A percentile compares a stretch with the other conserved stretches of the same genome.
phyloP scores from a whole-genome alignment of 2,329 filamentous ascomycete genomes.

The Mariannaea elegans region DNA sequence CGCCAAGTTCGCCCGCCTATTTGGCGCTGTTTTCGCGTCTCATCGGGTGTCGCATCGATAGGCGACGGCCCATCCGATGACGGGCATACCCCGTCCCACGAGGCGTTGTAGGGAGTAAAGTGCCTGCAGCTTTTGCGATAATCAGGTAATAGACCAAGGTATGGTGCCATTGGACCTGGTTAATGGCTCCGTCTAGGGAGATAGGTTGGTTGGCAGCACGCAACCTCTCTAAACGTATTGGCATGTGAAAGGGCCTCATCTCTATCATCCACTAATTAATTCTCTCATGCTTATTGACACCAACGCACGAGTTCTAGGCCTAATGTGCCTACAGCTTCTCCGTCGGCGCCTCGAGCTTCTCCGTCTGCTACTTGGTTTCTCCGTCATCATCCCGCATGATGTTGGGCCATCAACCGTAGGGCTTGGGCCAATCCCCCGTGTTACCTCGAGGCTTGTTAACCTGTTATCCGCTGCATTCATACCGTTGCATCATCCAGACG shows the following conservation, averaged over 20 bases:
- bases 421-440: not conserved
- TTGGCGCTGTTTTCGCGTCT: not conserved
- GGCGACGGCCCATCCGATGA: conserved; percentile 8
- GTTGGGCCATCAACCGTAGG: not conserved
- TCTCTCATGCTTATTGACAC: too few relatives aligned
- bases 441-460: not conserved
- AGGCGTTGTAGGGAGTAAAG: not conserved
- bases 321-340: too few relatives aligned
- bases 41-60: conserved; percentile 22
- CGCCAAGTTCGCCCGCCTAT: not conserved
- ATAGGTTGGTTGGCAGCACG: too few relatives aligned
- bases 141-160: not conserved
- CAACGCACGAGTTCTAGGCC: too few relatives aligned
- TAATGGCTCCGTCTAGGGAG: too few relatives aligned
- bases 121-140: not conserved
- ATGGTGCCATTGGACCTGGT: too few relatives aligned
- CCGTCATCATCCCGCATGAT: too few relatives aligned
- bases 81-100: not conserved
- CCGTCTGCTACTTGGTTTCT: too few relatives aligned
- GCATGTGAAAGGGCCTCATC: too few relatives aligned
- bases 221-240: too few relatives aligned
- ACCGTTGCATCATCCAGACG: conserved; percentile 5
- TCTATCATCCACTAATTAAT: too few relatives aligned
- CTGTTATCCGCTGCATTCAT: not conserved
- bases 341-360: too few relatives aligned